Evolutionary conservation across 192 early-diverging fungal species (phyloP).

Genomic region (Thamnidium elegans): DNA sequence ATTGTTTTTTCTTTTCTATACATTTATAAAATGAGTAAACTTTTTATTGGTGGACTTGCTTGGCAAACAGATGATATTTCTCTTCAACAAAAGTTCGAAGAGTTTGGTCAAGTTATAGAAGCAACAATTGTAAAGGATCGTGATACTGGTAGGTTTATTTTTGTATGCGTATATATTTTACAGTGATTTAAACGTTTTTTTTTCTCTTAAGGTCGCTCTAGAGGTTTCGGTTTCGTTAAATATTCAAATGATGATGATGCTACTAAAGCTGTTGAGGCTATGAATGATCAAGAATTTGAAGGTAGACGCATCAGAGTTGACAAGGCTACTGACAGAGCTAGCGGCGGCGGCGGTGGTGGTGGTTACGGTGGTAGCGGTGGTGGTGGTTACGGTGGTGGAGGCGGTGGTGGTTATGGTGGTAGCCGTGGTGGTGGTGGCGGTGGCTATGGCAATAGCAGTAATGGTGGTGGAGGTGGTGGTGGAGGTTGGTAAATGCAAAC

Average conservation of each 20-base stretch:
- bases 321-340: constrained; percentile 53
- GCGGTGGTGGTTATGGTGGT: no score
- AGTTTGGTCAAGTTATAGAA: constrained; percentile 62
- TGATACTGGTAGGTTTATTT: constrained; percentile 62
- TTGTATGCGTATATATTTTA: neutral
- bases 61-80: constrained; percentile 63
- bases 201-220: constrained; percentile 56
- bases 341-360: neutral
- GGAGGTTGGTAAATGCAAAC: no score
- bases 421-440: no score
- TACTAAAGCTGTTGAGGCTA: constrained; percentile 52
- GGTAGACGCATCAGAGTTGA: constrained; percentile 74
- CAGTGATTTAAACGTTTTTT: neutral
- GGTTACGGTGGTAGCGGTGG: no score
- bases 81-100: constrained; percentile 57
- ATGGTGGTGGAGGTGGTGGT: no score
- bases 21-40: constrained; percentile 38
- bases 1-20: constrained; percentile 7
- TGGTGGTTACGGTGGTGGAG: no score
- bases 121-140: constrained; percentile 68
- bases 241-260: constrained; percentile 42
- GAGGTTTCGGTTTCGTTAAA: constrained; percentile 86
- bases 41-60: constrained; percentile 68
- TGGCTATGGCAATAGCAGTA: no score
- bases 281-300: constrained; percentile 69